Percentiles rank a stretch among this genome's conserved stretches.
These are phyloP conservation scores for Ambispora gerdemannii DNA, from an alignment of 192 early-diverging fungal genomes.

Conservation along the genomic window DNA sequence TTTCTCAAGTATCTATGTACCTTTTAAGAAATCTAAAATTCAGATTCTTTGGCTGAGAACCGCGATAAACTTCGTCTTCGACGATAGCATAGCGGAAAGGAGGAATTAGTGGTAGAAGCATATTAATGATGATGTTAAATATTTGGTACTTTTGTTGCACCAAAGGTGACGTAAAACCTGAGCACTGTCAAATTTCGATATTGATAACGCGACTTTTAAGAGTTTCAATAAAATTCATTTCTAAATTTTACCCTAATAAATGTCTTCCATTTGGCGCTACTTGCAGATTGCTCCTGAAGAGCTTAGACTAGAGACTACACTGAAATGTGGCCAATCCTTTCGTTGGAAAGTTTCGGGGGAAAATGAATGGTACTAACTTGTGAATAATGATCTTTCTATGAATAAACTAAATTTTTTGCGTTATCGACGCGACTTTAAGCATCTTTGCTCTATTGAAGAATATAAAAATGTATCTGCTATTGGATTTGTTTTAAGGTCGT, in stretches of 20 bases:
- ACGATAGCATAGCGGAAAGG: conserved; percentile 86
- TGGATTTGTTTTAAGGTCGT: conserved; percentile 35
- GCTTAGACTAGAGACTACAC: conserved; percentile 73
- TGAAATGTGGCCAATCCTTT: conserved; percentile 89
- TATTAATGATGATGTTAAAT: too few relatives aligned
- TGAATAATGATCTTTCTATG: conserved; percentile 32
- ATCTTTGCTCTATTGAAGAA: neutral
- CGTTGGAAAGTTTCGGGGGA: conserved; percentile 73
- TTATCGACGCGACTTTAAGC: conserved; percentile 8
- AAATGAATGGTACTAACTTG: conserved; percentile 55
- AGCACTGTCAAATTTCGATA: too few relatives aligned
- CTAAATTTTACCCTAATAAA: too few relatives aligned
- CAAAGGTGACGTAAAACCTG: too few relatives aligned
- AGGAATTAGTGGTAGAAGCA: conserved; percentile 54
- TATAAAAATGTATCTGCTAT: neutral
- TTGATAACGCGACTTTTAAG: too few relatives aligned
- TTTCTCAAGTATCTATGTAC: too few relatives aligned
- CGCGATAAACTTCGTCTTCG: conserved; percentile 80
- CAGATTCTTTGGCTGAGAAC: conserved; percentile 82
- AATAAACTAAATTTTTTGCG: conserved; percentile 32
- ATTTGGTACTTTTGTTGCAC: too few relatives aligned
- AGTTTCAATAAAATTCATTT: too few relatives aligned
- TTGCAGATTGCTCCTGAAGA: conserved; percentile 40
- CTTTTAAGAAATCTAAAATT: conserved; percentile 83
- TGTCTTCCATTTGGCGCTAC: conserved; percentile 28